phyloP scores from a whole-genome alignment of 2,329 filamentous ascomycete genomes.

The Colletotrichum tropicicola region DNA sequence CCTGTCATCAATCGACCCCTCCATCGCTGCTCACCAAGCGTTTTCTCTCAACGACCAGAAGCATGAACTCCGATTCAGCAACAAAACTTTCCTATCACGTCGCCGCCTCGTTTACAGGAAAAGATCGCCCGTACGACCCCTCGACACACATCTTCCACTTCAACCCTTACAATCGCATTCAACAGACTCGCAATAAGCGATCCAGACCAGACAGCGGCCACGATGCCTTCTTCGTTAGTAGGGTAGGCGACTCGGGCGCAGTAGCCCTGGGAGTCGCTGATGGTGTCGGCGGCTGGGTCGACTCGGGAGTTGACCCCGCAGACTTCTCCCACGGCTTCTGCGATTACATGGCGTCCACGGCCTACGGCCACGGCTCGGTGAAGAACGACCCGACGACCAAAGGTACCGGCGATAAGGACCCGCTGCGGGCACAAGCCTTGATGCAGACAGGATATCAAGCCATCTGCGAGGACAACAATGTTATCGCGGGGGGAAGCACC shows the following conservation, averaged over 20 bases:
- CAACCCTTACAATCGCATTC: slow-evolving; percentile 69
- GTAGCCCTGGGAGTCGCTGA: slow-evolving; percentile 92
- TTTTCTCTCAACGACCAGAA: slow-evolving; percentile 16
- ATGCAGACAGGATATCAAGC: slow-evolving; percentile 87
- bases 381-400: slow-evolving; percentile 36
- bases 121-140: slow-evolving; percentile 74
- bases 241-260: slow-evolving; percentile 75
- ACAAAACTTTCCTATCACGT: slow-evolving; percentile 71
- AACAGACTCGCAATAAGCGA: slow-evolving; percentile 61
- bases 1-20: slow-evolving; percentile 6
- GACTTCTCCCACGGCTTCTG: slow-evolving; percentile 96
- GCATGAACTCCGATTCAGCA: slow-evolving; percentile 8
- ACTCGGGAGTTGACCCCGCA: slow-evolving; percentile 91
- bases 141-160: slow-evolving; percentile 78
- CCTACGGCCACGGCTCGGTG: slow-evolving; percentile 62
- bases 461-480: slow-evolving; percentile 76
- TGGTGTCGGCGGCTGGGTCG: slow-evolving; percentile 94
- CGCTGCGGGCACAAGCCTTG: slow-evolving; percentile 49
- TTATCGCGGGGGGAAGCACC: slow-evolving; percentile 88
- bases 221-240: slow-evolving; percentile 93
- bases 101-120: slow-evolving; percentile 79
- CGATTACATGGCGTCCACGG: slow-evolving; percentile 87
- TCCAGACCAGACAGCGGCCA: slow-evolving; percentile 84
- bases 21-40: not conserved
- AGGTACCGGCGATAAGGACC: slow-evolving; percentile 12